phyloP scores from a whole-genome alignment of 176 grass and related monocot genomes.

The Ensete ventricosum region DNA sequence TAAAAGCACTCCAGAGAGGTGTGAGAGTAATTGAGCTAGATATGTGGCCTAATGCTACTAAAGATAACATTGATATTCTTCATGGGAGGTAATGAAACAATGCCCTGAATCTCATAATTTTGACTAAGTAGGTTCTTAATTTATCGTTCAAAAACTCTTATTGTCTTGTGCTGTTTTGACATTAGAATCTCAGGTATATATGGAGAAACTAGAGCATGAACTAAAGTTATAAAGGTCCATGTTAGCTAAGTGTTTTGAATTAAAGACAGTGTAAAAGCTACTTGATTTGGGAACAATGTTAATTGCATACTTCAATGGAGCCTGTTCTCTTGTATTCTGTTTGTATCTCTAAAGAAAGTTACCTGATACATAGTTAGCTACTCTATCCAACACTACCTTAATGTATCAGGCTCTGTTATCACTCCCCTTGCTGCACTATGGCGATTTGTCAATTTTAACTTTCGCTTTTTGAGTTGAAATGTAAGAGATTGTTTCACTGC shows the following conservation, averaged over 20 bases:
- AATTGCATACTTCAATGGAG: neutral
- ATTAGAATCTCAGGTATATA: neutral
- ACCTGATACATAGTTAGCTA: neutral
- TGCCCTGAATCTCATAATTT: neutral
- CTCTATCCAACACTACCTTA: neutral
- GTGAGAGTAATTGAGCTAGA: constrained; percentile 95
- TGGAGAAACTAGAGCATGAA: neutral
- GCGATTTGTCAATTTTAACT: neutral
- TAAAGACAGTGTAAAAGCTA: neutral
- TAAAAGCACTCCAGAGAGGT: constrained; percentile 82
- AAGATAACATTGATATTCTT: constrained; percentile 87
- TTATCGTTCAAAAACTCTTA: neutral
- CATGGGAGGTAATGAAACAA: constrained; percentile 63
- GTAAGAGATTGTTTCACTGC: neutral
- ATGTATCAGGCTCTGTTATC: neutral
- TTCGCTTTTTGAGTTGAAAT: neutral
- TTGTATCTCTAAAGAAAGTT: neutral
- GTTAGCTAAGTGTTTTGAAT: neutral
- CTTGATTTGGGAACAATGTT: neutral
- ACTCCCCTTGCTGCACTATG: neutral
- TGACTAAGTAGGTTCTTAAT: neutral
- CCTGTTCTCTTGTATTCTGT: neutral
- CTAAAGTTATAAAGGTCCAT: neutral
- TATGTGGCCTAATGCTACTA: constrained; percentile 94
- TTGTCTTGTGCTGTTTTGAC: neutral